These are phyloP conservation scores for Citrus cavaleriei DNA, from an alignment of 345 rosid genomes.

Conservation along the genomic window DNA sequence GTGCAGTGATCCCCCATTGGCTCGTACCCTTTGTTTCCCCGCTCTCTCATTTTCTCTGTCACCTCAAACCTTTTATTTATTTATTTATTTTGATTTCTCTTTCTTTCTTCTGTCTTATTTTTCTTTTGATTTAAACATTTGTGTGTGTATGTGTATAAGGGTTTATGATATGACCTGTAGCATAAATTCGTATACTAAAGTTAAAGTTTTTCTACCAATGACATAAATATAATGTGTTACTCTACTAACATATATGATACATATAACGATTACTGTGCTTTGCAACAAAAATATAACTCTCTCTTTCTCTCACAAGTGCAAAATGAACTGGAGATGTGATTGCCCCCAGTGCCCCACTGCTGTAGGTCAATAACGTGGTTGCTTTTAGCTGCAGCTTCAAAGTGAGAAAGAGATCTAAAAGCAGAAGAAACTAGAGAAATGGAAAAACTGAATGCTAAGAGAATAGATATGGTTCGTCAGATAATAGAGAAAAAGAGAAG, in stretches of 20 bases:
- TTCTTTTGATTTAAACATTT: neutral
- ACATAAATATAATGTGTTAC: neutral
- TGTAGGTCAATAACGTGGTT: neutral
- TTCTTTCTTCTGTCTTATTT: neutral
- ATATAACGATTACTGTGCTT: no score
- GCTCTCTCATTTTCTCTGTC: conserved; percentile 7
- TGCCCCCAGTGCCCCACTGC: neutral
- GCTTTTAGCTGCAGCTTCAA: conserved; percentile 6
- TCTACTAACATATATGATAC: neutral
- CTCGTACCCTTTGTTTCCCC: conserved; percentile 21
- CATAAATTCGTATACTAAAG: neutral
- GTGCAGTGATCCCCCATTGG: conserved; percentile 29
- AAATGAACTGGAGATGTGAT: neutral
- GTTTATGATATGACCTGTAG: neutral
- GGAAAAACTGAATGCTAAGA: neutral
- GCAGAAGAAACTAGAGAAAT: neutral
- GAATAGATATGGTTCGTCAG: neutral
- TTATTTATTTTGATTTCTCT: neutral
- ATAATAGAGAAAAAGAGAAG: neutral
- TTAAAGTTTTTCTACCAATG: neutral
- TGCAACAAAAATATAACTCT: conserved; percentile 7
- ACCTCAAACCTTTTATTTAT: conserved; percentile 13
- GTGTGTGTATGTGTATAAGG: neutral
- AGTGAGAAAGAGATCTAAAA: neutral
- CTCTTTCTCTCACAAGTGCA: neutral